These are phyloP conservation scores for Poa pratensis DNA, from an alignment of 176 grass and related monocot genomes.

Conservation along the genomic window DNA sequence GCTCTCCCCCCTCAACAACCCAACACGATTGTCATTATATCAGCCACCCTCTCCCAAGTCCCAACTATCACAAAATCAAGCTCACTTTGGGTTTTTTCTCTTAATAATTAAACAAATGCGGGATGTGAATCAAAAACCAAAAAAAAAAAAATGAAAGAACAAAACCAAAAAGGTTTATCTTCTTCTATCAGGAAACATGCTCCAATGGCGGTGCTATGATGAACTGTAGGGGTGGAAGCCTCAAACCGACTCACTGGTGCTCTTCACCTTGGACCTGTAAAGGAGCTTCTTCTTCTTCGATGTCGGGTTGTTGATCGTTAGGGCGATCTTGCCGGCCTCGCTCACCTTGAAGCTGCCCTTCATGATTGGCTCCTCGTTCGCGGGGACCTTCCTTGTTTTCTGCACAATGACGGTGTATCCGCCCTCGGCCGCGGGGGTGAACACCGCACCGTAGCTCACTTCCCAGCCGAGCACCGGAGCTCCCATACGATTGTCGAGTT, in stretches of 20 bases:
- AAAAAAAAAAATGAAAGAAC: conserved; percentile 66
- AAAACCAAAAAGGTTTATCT: conserved; percentile 39
- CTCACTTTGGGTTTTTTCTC: conserved; percentile 46
- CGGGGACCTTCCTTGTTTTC: conserved; percentile 79
- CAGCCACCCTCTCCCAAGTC: conserved; percentile 37
- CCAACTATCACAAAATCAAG: conserved; percentile 58
- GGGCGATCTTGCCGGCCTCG: conserved; percentile 71
- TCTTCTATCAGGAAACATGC: conserved; percentile 41
- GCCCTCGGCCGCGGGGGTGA: conserved; percentile 69
- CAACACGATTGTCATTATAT: conserved; percentile 49
- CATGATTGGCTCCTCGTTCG: conserved; percentile 76
- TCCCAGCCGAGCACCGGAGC: conserved; percentile 84
- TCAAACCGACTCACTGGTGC: conserved; percentile 54
- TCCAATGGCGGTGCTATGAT: conserved; percentile 28
- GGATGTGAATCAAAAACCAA: conserved; percentile 51
- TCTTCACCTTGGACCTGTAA: conserved; percentile 83
- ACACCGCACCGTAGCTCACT: conserved; percentile 79
- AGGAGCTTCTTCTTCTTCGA: conserved; percentile 99
- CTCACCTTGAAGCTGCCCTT: conserved; percentile 81
- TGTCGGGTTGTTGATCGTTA: conserved; percentile 70
- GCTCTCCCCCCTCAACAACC: conserved; percentile 31
- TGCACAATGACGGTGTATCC: conserved; percentile 95
- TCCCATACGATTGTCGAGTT: conserved; percentile 84
- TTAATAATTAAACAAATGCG: conserved; percentile 60
- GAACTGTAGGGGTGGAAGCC: neutral